Evolutionary conservation across 1,284 basidiomycete genomes (phyloP).

Genomic region (Heterobasidion parviporum): DNA sequence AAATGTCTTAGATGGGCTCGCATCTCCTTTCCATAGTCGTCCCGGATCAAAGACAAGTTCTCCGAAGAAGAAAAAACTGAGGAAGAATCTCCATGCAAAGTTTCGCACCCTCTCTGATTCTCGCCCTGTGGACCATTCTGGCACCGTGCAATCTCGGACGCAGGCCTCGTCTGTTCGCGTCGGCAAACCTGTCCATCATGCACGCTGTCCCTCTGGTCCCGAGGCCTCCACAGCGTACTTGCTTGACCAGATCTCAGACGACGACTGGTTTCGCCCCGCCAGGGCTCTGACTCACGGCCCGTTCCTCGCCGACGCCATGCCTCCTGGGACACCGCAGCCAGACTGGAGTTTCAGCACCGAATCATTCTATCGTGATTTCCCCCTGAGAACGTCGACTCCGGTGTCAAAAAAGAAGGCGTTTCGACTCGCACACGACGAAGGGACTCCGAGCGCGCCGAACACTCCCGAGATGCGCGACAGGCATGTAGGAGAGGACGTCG

Average conservation of each 20-base stretch:
- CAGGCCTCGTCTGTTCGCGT: slow-evolving; percentile 16
- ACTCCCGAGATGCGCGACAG: neutral
- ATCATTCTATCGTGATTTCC: slow-evolving; percentile 23
- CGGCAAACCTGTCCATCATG: slow-evolving; percentile 19
- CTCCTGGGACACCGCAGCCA: slow-evolving; percentile 12
- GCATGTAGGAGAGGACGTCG: neutral
- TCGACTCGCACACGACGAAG: neutral
- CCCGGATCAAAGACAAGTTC: slow-evolving; percentile 34
- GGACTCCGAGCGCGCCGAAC: slow-evolving; percentile 5
- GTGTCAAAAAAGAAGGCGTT: slow-evolving; percentile 10
- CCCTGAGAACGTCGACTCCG: slow-evolving; percentile 23
- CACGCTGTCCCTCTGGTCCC: slow-evolving; percentile 6
- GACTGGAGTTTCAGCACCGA: slow-evolving; percentile 12
- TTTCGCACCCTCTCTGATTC: slow-evolving; percentile 25
- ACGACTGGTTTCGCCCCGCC: slow-evolving; percentile 23
- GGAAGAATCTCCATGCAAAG: slow-evolving; percentile 17
- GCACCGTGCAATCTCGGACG: slow-evolving; percentile 11
- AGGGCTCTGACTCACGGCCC: slow-evolving; percentile 17
- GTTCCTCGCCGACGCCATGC: slow-evolving; percentile 11
- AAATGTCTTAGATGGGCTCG: slow-evolving; percentile 16
- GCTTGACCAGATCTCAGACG: slow-evolving; percentile 15
- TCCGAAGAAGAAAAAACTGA: slow-evolving; percentile 21
- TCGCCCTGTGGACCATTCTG: slow-evolving; percentile 1
- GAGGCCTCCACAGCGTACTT: slow-evolving; percentile 2
- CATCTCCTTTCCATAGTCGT: slow-evolving; percentile 31